Conservation (phyloP, 768 basidiomycete species). For the Xanthoconium stramineum region DNA sequence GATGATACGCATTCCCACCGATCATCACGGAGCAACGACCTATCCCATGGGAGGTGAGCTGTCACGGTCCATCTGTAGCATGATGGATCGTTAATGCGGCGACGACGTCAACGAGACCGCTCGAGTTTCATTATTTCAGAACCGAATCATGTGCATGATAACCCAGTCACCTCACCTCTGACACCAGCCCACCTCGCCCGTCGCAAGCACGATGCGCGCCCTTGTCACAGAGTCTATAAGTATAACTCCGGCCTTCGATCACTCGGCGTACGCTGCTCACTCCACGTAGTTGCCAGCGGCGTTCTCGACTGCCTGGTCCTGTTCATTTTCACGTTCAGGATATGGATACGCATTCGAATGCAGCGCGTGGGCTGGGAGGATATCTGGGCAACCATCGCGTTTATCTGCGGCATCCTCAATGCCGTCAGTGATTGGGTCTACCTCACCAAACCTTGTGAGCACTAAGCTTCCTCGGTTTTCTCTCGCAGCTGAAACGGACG, state of each 20-base stretch:
- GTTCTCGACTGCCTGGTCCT: conserved; percentile 6
- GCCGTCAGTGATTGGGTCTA: conserved; percentile 10
- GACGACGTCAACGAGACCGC: neutral
- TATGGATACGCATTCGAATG: conserved; percentile 21
- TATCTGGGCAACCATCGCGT: conserved; percentile 15
- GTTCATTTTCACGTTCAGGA: conserved; percentile 12
- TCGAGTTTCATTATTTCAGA: neutral
- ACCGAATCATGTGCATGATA: neutral
- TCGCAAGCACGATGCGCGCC: conserved; percentile 1
- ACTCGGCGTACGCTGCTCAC: neutral
- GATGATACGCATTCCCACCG: too few species aligned
- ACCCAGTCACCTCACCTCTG: neutral
- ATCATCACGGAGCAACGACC: neutral
- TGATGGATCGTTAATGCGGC: too few species aligned
- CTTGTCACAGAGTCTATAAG: neutral
- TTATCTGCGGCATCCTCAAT: conserved; percentile 10
- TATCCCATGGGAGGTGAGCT: neutral
- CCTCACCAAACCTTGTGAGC: conserved; percentile 1
- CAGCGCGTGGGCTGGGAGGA: conserved; percentile 23
- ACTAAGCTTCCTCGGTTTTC: neutral
- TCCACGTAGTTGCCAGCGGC: conserved; percentile 3
- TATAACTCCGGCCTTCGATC: neutral
- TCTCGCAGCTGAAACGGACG: neutral
- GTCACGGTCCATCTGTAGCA: too few species aligned
- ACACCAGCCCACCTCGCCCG: neutral